Conservation (phyloP, 2,329 filamentous ascomycete genomes). For the Colletotrichum sp. region DNA sequence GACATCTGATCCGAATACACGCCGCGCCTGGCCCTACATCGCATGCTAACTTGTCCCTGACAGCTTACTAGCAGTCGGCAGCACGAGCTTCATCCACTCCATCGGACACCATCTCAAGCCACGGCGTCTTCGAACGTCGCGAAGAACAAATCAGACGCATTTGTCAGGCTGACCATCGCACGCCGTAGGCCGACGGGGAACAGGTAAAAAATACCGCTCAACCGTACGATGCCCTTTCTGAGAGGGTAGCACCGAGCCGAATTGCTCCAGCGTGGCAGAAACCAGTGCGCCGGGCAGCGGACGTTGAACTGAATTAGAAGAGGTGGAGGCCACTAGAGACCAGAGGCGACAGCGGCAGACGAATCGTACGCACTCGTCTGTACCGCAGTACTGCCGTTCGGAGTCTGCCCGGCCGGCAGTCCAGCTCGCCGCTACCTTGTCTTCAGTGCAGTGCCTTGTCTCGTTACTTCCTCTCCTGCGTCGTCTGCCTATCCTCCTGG, state of each 20-base stretch:
- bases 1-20: constrained; percentile 1
- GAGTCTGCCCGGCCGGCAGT: constrained; percentile 17
- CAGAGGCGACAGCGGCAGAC: not conserved
- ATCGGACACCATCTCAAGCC: not conserved
- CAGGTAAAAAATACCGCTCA: not conserved
- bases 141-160: not conserved
- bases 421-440: not conserved
- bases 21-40: not conserved
- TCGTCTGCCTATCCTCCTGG: not conserved
- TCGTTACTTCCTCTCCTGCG: not conserved
- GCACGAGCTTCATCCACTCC: not conserved
- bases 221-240: constrained; percentile 2
- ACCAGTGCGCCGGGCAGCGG: constrained; percentile 9
- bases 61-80: not conserved
- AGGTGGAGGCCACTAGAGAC: constrained; percentile 14
- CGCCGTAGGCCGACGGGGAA: not conserved
- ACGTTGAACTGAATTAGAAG: constrained; percentile 17
- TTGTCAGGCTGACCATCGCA: not conserved
- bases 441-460: not conserved
- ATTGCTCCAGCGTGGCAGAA: not conserved
- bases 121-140: not conserved
- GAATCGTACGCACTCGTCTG: not conserved
- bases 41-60: not conserved
- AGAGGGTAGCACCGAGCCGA: constrained; percentile 8
- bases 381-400: constrained; percentile 5